Percentiles rank a stretch among this genome's conserved stretches.
Evolutionary conservation across 768 basidiomycete species (phyloP).

Genomic region (Termitomyces sp.): DNA sequence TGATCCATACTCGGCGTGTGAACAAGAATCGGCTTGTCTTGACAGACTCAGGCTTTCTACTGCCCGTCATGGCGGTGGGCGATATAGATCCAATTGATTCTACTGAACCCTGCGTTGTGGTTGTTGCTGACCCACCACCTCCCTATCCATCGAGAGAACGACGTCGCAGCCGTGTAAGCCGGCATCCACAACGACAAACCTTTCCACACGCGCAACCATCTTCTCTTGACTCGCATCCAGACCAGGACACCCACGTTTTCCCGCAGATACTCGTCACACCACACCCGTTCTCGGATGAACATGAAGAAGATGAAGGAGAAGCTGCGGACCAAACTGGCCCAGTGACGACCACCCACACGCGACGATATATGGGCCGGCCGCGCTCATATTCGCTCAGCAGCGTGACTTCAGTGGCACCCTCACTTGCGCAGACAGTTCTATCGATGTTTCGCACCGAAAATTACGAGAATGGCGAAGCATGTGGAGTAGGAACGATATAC

Average conservation of each 20-base stretch:
- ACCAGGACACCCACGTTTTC: conserved; percentile 24
- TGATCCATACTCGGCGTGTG: conserved; percentile 4
- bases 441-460: conserved; percentile 60
- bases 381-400: conserved; percentile 58
- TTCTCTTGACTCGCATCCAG: conserved; percentile 21
- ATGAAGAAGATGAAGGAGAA: conserved; percentile 16
- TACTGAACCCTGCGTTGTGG: background rate
- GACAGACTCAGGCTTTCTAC: background rate
- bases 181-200: conserved; percentile 22
- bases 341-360: conserved; percentile 17
- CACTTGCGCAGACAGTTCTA: conserved; percentile 61
- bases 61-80: conserved; percentile 3
- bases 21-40: background rate
- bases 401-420: conserved; percentile 50
- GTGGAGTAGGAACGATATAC: conserved; percentile 9
- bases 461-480: conserved; percentile 23
- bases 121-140: conserved; percentile 53
- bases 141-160: conserved; percentile 56
- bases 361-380: conserved; percentile 27
- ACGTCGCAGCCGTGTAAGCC: conserved; percentile 25
- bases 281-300: conserved; percentile 12
- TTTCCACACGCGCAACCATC: conserved; percentile 21
- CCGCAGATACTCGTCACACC: conserved; percentile 13
- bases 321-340: background rate
- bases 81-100: background rate